A percentile compares a stretch with the other conserved stretches of the same genome.
Evolutionary conservation across 192 early-diverging fungal genomes (phyloP).

Genomic region (Entrophospora sp.): DNA sequence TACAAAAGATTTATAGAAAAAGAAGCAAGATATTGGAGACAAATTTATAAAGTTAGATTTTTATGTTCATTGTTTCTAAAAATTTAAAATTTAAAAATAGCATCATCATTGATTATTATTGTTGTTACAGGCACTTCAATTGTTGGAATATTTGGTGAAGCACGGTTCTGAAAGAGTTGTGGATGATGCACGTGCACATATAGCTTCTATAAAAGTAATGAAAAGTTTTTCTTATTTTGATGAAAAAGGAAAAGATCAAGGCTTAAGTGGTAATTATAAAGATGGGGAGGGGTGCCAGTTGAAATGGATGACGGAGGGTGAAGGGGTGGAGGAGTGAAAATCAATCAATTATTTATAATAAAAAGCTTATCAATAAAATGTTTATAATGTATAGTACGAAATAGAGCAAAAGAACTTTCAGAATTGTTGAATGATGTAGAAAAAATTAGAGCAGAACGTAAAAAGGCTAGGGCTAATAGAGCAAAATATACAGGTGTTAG

Average conservation of each 20-base stretch:
- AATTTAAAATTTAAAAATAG: too few species aligned
- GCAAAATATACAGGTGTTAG: conserved; percentile 80
- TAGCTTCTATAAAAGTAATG: conserved; percentile 79
- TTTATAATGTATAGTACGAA: conserved; percentile 53
- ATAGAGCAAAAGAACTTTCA: conserved; percentile 81
- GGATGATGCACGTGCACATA: conserved; percentile 74
- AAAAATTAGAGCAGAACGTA: conserved; percentile 72
- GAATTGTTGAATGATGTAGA: conserved; percentile 74
- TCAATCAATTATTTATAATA: too few species aligned
- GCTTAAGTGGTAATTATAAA: conserved; percentile 91
- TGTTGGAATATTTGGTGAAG: conserved; percentile 90
- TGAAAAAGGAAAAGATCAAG: conserved; percentile 93
- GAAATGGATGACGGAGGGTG: too few species aligned
- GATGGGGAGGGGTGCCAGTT: too few species aligned
- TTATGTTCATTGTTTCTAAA: too few species aligned
- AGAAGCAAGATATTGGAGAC: conserved; percentile 76
- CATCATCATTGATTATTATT: too few species aligned
- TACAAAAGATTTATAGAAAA: conserved; percentile 82
- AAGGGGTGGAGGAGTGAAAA: too few species aligned
- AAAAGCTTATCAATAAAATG: too few species aligned
- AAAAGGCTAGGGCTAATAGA: conserved; percentile 80
- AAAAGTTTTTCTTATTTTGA: conserved; percentile 84
- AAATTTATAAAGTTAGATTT: conserved; percentile 83
- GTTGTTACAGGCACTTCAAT: conserved; percentile 67
- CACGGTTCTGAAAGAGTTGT: conserved; percentile 92